Evolutionary conservation across 2,329 filamentous ascomycete species (phyloP), one percentile per base, ranked within the genome.

Genomic region (Botrytis medusae): DNA sequence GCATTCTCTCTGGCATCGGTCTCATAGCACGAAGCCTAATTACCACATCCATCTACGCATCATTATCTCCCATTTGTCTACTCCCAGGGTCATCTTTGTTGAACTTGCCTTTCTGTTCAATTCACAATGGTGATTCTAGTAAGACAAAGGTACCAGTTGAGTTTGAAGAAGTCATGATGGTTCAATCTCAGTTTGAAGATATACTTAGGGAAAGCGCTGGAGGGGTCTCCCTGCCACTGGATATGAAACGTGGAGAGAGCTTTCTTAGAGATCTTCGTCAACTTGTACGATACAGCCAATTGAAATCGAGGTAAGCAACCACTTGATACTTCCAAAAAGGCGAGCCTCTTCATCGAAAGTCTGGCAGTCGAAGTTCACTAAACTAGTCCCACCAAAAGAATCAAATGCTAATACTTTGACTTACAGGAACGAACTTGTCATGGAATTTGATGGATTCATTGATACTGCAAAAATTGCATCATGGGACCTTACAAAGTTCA

Each of bases 401-500:
- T 22, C n/a, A n/a, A 20, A 70, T 25, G 42, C 54, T 70, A 34
- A 73, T 59, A 73, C 34, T 70, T 64, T 16, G 2, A 32, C 61
- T 42, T 57, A n/a, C 59, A 88, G 88, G 44, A 87, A 91, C 51
- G 91, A 94, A 81, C 87, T 97, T 20, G 88, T 93, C 7, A 86
- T 90, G 34, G 93, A 95, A 80, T 92, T 97, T 73, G 88, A 92
- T 75, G 88, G 88, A 68, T 97, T 95, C 82, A 89, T 96, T 76
- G 89, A 91, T 16, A 89, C 88, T 0, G 90, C 91, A 2, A 85
- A 89, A 5, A 85, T 87, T 64, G 90, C 91, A 1, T 89, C 91
- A 6, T 85, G 86, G 62, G 89, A 92, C 72, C 85, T 96, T 7
- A 90, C 91, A 74, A 87, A 86, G 73, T 96, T 95, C 86, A 95